Conservation (phyloP, 2,329 filamentous ascomycete species). For the Beauveria australis region DNA sequence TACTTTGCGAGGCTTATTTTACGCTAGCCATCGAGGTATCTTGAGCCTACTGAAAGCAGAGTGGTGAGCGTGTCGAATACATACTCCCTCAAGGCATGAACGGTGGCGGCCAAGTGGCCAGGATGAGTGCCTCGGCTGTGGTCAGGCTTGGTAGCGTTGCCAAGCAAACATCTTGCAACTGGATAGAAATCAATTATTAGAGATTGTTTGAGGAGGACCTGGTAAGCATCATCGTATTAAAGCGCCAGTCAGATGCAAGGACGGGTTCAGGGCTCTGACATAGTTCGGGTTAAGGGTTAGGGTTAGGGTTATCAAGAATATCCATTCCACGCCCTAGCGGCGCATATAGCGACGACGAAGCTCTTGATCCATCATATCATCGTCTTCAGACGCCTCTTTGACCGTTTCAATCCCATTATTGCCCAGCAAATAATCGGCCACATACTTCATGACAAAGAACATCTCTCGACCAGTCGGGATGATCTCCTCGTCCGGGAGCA, state of each 20-base stretch:
- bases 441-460: slow-evolving; percentile 72
- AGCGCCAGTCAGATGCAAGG: too few species aligned
- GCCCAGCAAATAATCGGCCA: slow-evolving; percentile 70
- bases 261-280: too few species aligned
- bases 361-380: background rate
- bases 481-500: slow-evolving; percentile 80
- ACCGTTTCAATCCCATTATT: slow-evolving; percentile 56
- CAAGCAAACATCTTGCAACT: too few species aligned
- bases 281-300: too few species aligned
- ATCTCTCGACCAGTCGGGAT: slow-evolving; percentile 84
- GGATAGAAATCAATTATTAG: too few species aligned
- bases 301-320: background rate
- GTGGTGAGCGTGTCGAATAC: background rate
- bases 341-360: slow-evolving; percentile 5
- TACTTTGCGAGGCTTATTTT: background rate
- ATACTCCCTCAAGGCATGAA: background rate
- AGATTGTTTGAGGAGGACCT: too few species aligned
- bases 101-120: too few species aligned
- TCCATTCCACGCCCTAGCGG: background rate
- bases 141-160: too few species aligned
- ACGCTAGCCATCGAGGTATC: background rate
- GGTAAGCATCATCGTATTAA: too few species aligned
- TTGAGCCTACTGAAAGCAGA: background rate
- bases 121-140: too few species aligned
- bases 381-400: background rate